Evolutionary conservation across 2,329 filamentous ascomycete genomes (phyloP), one percentile per base, ranked within the genome.

Genomic region (Phaeosphaeriaceae sp.): DNA sequence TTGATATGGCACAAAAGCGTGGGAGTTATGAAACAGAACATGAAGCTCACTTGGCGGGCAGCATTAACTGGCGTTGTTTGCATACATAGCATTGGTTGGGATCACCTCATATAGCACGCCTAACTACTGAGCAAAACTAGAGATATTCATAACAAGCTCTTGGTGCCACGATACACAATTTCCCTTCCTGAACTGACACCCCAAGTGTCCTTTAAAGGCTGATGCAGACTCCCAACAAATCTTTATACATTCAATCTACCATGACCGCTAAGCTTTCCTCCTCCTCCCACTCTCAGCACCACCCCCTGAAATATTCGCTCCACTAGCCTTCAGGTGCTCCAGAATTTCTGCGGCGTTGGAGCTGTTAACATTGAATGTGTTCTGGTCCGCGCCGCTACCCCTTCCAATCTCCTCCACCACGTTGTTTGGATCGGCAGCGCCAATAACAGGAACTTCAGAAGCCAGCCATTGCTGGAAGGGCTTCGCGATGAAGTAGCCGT

Each of bases 381-480:
- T 48, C 46, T 42, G 52, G 41, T 60, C 63, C 4, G 56, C 55
- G 42, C 57, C 64, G 32, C 59, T 74, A 20, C 72, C 72, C 23
- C 73, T 52, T 3, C 73, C 73, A 63, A 75, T 75, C 46, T 77
- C 76, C 50, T 76, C 74, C 4, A 74, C 67, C 3, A 79, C 77
- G 37, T 79, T 80, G 49, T 75, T 75, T 20, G 86, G 82, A 63
- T 93, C 89, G 26, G 81, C 80, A 60, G 79, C 80, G 42, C 86
- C 89, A 53, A 93, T 81, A 26, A 82, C 68, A 1, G 86, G 83
- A 3, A 93, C 79, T 33, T 82, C 80, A n/a, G 81, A 81, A 9
- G 88, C 89, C 39, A 94, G 78, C 76, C 90, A 85, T 68, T 86
- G 83, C 80, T 94, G 90, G 75, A 94, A 92, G 5, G 90, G 89